Conservation (phyloP, 2,329 filamentous ascomycete genomes). For the Apiospora marii region DNA sequence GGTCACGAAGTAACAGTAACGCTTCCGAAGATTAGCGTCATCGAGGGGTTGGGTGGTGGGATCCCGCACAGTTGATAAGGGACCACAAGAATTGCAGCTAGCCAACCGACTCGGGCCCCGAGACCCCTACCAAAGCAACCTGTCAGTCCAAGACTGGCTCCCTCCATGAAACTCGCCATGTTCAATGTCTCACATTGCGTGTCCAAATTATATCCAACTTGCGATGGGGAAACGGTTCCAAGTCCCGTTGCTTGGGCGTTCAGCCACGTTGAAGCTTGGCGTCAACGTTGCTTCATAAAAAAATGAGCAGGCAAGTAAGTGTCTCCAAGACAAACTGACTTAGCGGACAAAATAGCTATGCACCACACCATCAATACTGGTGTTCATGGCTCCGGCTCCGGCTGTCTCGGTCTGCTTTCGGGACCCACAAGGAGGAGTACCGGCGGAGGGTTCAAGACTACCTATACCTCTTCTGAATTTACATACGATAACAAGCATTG, state of each 20-base stretch:
- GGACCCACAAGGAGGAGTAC: background rate
- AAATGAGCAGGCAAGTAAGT: background rate
- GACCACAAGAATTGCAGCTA: background rate
- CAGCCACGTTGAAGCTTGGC: background rate
- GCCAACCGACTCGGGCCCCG: background rate
- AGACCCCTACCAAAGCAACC: background rate
- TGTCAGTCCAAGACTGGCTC: slow-evolving; percentile 15
- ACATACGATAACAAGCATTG: background rate
- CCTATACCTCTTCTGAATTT: background rate
- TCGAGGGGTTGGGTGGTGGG: background rate
- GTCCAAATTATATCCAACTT: background rate
- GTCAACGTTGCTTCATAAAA: background rate
- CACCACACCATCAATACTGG: background rate
- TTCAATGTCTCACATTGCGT: background rate
- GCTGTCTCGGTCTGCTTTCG: background rate
- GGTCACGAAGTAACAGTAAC: background rate
- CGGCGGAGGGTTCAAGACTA: background rate
- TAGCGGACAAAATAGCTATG: background rate
- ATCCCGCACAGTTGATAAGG: background rate
- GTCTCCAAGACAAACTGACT: background rate
- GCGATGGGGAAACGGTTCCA: background rate
- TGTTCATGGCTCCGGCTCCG: background rate
- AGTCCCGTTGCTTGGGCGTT: background rate
- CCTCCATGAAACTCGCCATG: slow-evolving; percentile 4
- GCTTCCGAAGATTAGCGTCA: background rate